phyloP scores from a whole-genome alignment of 352 stramenopile genomes.

The Globisporangium carolinianum region DNA sequence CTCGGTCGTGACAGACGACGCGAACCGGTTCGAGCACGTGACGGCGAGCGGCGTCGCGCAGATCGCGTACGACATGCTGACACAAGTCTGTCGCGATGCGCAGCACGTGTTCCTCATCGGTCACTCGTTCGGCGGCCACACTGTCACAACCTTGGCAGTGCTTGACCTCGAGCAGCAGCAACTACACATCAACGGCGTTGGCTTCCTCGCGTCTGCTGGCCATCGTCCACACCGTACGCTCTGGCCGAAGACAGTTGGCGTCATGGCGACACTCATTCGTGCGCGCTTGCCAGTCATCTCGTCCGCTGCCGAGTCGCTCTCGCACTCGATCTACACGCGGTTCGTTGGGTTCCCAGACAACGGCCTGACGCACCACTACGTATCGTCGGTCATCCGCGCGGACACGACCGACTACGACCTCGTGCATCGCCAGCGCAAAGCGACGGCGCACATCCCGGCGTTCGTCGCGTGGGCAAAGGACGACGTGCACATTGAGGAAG shows the following conservation, averaged over 20 bases:
- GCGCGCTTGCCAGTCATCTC: conserved; percentile 23
- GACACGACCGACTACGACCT: conserved; percentile 32
- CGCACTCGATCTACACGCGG: conserved; percentile 1
- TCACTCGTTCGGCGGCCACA: conserved; percentile 14
- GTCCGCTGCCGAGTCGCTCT: conserved; percentile 7
- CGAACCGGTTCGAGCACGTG: conserved; percentile 18
- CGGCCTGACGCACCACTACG: neutral
- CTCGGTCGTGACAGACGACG: conserved; percentile 15
- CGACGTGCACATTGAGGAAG: conserved; percentile 25
- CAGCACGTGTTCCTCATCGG: conserved; percentile 8
- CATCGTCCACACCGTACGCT: conserved; percentile 29
- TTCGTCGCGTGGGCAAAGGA: conserved; percentile 54
- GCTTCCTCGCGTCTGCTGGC: conserved; percentile 21
- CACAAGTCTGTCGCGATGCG: conserved; percentile 13
- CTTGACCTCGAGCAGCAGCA: conserved; percentile 20
- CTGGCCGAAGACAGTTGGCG: conserved; percentile 10
- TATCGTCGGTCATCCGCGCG: neutral
- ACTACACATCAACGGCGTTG: conserved; percentile 24
- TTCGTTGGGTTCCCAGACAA: neutral
- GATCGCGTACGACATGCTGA: conserved; percentile 19
- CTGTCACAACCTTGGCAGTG: conserved; percentile 37
- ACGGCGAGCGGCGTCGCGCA: conserved; percentile 10
- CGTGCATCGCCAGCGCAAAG: conserved; percentile 23
- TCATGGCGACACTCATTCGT: conserved; percentile 6
- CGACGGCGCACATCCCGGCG: conserved; percentile 23